Base-by-base conservation (phyloP, 2,329 filamentous ascomycete genomes). In the Trichophyton schoenleinii region DNA sequence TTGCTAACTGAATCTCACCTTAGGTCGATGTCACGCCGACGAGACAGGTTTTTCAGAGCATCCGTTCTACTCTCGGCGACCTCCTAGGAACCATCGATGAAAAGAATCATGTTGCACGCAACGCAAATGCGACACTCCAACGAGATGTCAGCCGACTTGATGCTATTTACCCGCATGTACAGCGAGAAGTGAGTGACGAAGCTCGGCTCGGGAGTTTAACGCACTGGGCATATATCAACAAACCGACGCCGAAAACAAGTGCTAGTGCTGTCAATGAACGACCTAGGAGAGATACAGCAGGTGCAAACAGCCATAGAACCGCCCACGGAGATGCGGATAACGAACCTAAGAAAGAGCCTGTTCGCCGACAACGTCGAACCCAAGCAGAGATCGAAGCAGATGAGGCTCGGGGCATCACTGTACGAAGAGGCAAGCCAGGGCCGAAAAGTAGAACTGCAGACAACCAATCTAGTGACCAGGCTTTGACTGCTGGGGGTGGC, bases 91-190 rank as follows among this genome's bases (percentile, higher is more conserved):
- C 91, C 1, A 82, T 97, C 42, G 94, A 99, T 70, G 94, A 99
- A 76, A 99, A 99, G 77, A 96, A 96, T 67, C 91, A 96, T 67
- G 94, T 99, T 67, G 87, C 97, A 61, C 87, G 89, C 42, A 95
- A 92, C 15, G 92, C 94, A 60, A 94, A 92, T 68, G 89, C 95
- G 67, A 89, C 91, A 53, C 83, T 97, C 11, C 84, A 89, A 66
- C 89, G 88, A 70, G 91, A 96, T 70, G 81, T 96, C 41, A 78
- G 83, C 63, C 89, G 95, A 59, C 85, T 96, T 70, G 88, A 96
- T 71, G 87, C 88, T 67, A 87, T 95, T 36, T 95, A 88, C 81
- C 87, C 90, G 20, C 86, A 91, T 74, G 83, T 97, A 62, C 87
- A 95, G 65, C 80, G 81, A 63, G 94, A 99, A 73, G 89, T 99